These are phyloP conservation scores for Sclerotiophoma versabilis DNA, from an alignment of 2,329 filamentous ascomycete species.

Conservation along the genomic window DNA sequence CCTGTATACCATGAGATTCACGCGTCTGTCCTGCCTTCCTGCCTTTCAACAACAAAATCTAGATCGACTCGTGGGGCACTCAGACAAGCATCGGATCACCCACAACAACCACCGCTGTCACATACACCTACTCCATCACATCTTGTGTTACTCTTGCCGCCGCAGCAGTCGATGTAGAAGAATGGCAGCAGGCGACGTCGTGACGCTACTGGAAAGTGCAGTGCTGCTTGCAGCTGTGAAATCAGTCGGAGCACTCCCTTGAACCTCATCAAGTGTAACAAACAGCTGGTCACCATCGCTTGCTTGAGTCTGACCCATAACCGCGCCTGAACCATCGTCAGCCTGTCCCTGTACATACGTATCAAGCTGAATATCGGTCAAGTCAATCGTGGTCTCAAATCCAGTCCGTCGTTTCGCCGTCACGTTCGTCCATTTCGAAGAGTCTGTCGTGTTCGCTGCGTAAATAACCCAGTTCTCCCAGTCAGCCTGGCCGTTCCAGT, in stretches of 20 bases:
- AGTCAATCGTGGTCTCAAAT: neutral
- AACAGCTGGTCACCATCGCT: neutral
- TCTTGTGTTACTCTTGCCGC: neutral
- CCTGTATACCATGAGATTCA: neutral
- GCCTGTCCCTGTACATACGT: neutral
- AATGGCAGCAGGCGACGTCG: neutral
- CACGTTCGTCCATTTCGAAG: slow-evolving; percentile 19
- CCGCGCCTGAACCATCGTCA: neutral
- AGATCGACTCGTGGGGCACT: no score
- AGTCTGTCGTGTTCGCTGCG: slow-evolving; percentile 23
- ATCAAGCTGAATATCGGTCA: neutral
- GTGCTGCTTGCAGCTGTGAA: neutral
- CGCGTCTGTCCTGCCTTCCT: neutral
- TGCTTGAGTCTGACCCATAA: neutral
- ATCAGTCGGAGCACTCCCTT: neutral
- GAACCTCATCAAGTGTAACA: neutral
- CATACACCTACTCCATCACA: neutral
- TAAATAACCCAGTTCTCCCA: slow-evolving; percentile 40
- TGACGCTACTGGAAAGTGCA: neutral
- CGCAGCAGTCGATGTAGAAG: neutral
- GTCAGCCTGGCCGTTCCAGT: slow-evolving; percentile 39
- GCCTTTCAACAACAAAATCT: no score
- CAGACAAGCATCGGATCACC: neutral
- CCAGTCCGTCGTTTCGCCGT: neutral
- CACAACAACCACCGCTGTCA: neutral